These are phyloP conservation scores for Heterobasidion parviporum DNA, from an alignment of 1,284 basidiomycete species.

Conservation along the genomic window DNA sequence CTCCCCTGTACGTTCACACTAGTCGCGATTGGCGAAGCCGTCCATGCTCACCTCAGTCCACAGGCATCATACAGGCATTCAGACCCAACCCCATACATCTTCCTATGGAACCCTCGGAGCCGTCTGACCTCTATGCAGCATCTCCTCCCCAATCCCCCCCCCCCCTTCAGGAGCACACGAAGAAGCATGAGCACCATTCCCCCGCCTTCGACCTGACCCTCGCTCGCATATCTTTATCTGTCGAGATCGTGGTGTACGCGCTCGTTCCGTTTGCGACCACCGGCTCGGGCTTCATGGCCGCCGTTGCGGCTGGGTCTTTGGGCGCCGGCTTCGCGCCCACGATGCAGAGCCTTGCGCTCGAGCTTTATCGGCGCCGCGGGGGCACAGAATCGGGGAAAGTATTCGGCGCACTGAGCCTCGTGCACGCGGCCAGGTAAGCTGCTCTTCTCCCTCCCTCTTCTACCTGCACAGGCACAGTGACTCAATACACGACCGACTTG, in stretches of 20 bases:
- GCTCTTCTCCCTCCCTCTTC: not conserved
- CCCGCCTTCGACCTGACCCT: slow-evolving; percentile 50
- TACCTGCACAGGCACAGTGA: not conserved
- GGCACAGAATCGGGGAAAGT: slow-evolving; percentile 51
- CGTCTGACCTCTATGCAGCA: slow-evolving; percentile 13
- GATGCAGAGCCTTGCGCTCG: slow-evolving; percentile 56
- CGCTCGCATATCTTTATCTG: slow-evolving; percentile 43
- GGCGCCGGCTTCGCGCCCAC: slow-evolving; percentile 58
- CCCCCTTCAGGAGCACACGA: slow-evolving; percentile 4
- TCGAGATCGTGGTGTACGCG: slow-evolving; percentile 52
- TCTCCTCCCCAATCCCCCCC: not conserved
- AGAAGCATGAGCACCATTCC: slow-evolving; percentile 7
- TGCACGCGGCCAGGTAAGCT: slow-evolving; percentile 54
- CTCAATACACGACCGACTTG: not conserved
- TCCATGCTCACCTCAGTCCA: too few species aligned
- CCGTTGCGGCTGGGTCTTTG: slow-evolving; percentile 38
- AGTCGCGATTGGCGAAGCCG: too few species aligned
- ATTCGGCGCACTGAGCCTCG: slow-evolving; percentile 65
- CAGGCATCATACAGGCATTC: slow-evolving; percentile 48
- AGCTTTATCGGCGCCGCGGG: slow-evolving; percentile 42
- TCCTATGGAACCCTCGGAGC: slow-evolving; percentile 21
- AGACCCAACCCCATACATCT: slow-evolving; percentile 34
- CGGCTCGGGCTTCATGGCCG: slow-evolving; percentile 34
- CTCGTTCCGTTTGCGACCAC: slow-evolving; percentile 27
- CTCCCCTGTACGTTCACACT: too few species aligned